Percentiles rank a stretch among this genome's conserved stretches.
Evolutionary conservation across 2,329 filamentous ascomycete genomes (phyloP).

Genomic region (Endoconidiophora laricicola): DNA sequence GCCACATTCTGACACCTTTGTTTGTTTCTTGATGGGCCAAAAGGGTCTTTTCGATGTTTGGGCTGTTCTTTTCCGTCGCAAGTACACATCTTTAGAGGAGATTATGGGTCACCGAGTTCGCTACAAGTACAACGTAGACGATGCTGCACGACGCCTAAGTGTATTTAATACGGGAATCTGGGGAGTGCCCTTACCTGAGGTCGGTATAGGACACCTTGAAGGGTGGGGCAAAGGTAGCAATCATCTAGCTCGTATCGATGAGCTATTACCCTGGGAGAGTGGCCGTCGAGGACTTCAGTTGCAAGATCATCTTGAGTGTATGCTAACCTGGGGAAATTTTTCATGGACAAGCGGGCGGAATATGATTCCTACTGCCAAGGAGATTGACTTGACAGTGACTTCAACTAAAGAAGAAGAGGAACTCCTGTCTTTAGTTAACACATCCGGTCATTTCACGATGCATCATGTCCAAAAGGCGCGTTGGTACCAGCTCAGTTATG

Average conservation of each 20-base stretch:
- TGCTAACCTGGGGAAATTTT: conserved; percentile 47
- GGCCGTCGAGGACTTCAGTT: conserved; percentile 34
- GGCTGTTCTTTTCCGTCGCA: conserved; percentile 40
- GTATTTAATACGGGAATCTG: conserved; percentile 22
- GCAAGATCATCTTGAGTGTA: conserved; percentile 35
- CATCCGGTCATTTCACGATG: conserved; percentile 25
- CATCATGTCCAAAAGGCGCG: conserved; percentile 30
- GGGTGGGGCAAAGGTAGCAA: conserved; percentile 33
- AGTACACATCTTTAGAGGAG: conserved; percentile 32
- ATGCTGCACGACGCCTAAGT: conserved; percentile 16
- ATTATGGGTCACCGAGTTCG: conserved; percentile 39
- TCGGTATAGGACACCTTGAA: conserved; percentile 38
- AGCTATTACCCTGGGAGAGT: conserved; percentile 41
- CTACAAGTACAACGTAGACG: conserved; percentile 34
- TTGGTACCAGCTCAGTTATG: conserved; percentile 23
- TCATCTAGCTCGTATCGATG: conserved; percentile 31
- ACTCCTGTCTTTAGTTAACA: conserved; percentile 20
- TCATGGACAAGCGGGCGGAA: conserved; percentile 35
- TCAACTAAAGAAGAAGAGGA: conserved; percentile 25
- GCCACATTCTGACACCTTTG: conserved; percentile 31
- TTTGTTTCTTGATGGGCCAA: conserved; percentile 44
- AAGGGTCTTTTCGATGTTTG: conserved; percentile 38
- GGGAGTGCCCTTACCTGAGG: conserved; percentile 33
- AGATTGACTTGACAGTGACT: conserved; percentile 29
- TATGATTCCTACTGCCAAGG: conserved; percentile 31